Evolutionary conservation across 345 rosid species (phyloP).

Genomic region (Sapria himalayana): DNA sequence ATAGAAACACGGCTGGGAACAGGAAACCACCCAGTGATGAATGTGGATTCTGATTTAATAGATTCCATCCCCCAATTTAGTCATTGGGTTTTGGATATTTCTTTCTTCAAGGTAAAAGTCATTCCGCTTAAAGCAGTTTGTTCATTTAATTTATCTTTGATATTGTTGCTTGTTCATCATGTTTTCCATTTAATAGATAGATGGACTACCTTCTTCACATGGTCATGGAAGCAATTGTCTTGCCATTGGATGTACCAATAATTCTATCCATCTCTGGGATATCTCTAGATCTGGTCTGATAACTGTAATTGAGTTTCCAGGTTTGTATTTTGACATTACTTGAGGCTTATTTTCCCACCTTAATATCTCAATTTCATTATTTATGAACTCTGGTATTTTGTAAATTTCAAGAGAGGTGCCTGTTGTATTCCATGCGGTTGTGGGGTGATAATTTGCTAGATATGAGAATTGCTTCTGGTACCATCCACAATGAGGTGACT

Average conservation of each 20-base stretch:
- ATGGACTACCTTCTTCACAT: conserved; percentile 14
- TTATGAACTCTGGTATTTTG: neutral
- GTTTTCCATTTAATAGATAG: conserved; percentile 6
- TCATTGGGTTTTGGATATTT: conserved; percentile 65
- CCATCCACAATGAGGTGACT: conserved; percentile 74
- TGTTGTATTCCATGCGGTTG: conserved; percentile 68
- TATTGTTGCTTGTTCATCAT: conserved; percentile 3
- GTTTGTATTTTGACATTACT: conserved; percentile 11
- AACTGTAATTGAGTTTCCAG: conserved; percentile 59
- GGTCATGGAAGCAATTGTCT: conserved; percentile 19
- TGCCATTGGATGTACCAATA: conserved; percentile 75
- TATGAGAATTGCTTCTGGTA: conserved; percentile 68
- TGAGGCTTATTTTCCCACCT: neutral
- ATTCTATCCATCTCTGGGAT: conserved; percentile 55
- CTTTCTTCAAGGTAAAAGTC: conserved; percentile 36
- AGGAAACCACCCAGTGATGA: conserved; percentile 8
- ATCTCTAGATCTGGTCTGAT: conserved; percentile 17
- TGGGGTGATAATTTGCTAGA: conserved; percentile 51
- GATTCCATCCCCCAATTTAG: conserved; percentile 49
- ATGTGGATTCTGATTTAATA: conserved; percentile 19
- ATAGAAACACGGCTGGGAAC: conserved; percentile 11
- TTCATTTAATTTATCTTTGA: neutral
- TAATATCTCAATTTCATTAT: conserved; percentile 1
- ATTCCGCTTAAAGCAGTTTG: neutral
- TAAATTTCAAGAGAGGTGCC: conserved; percentile 47